Evolutionary conservation across 768 basidiomycete species (phyloP).

Genomic region (Dioszegia hungarica): DNA sequence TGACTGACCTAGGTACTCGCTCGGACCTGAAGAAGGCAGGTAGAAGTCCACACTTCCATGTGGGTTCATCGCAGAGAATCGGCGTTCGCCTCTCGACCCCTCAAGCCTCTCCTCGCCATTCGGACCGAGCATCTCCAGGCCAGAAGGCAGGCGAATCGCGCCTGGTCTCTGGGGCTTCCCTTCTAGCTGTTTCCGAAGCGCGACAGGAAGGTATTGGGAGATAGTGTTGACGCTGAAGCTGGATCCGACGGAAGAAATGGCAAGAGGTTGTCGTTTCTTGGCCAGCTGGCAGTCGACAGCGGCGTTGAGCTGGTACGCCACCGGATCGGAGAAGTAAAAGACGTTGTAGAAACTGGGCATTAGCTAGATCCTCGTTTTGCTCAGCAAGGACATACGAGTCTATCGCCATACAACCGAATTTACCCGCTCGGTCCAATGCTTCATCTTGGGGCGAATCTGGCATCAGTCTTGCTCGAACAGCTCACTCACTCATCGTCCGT

Average conservation of each 20-base stretch:
- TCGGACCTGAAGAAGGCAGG: slow-evolving; percentile 51
- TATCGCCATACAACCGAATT: slow-evolving; percentile 52
- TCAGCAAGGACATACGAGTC: slow-evolving; percentile 44
- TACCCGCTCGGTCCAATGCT: slow-evolving; percentile 52
- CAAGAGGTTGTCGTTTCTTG: slow-evolving; percentile 32
- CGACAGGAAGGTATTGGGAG: slow-evolving; percentile 41
- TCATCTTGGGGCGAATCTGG: slow-evolving; percentile 51
- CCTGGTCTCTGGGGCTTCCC: slow-evolving; percentile 40
- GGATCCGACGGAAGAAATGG: slow-evolving; percentile 29
- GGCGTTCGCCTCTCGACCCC: slow-evolving; percentile 44
- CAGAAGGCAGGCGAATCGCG: slow-evolving; percentile 45
- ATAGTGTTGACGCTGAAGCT: slow-evolving; percentile 29
- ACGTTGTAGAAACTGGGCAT: slow-evolving; percentile 51
- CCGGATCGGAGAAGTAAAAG: slow-evolving; percentile 52
- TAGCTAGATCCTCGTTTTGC: too few relatives aligned
- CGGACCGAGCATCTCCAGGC: slow-evolving; percentile 48
- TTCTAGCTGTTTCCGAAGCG: slow-evolving; percentile 17
- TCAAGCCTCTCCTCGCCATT: slow-evolving; percentile 44
- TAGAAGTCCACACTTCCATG: slow-evolving; percentile 53
- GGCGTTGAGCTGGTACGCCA: slow-evolving; percentile 53
- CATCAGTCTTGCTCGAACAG: background rate
- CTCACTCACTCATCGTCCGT: slow-evolving; percentile 48
- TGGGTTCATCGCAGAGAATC: slow-evolving; percentile 53
- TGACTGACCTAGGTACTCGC: slow-evolving; percentile 50
- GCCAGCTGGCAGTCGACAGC: slow-evolving; percentile 50